Percentiles rank a stretch among this genome's conserved stretches.
These are phyloP conservation scores for Globisporangium polare DNA, from an alignment of 352 stramenopile species.

Conservation along the genomic window DNA sequence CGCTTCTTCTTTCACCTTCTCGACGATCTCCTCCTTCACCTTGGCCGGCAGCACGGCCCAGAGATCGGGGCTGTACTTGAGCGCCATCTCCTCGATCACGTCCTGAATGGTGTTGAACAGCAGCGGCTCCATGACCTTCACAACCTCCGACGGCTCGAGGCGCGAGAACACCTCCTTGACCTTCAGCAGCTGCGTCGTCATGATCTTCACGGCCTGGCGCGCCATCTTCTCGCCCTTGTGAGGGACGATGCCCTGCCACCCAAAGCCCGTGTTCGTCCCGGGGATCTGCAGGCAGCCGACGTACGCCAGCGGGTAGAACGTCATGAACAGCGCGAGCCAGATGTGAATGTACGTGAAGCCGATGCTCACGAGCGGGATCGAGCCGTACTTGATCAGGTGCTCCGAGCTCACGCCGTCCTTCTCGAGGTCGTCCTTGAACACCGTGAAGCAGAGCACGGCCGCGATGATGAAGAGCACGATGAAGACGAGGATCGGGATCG, in stretches of 20 bases:
- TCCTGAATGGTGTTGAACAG: constrained; percentile 88
- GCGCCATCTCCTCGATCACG: constrained; percentile 85
- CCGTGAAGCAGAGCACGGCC: constrained; percentile 69
- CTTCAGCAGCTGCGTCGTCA: constrained; percentile 93
- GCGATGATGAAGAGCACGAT: constrained; percentile 48
- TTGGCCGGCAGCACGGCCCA: constrained; percentile 73
- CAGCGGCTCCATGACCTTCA: constrained; percentile 90
- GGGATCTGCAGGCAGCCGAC: constrained; percentile 86
- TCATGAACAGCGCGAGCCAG: constrained; percentile 96
- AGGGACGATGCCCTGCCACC: constrained; percentile 98
- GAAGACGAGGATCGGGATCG: constrained; percentile 46
- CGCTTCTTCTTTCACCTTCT: constrained; percentile 93
- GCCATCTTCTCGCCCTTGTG: constrained; percentile 97
- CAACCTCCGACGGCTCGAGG: constrained; percentile 89
- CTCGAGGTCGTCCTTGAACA: constrained; percentile 53
- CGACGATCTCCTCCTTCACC: constrained; percentile 90
- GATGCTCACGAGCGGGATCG: constrained; percentile 84
- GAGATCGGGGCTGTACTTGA: constrained; percentile 86
- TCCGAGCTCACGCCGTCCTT: constrained; percentile 53
- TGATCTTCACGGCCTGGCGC: constrained; percentile 89
- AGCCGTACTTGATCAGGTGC: constrained; percentile 75
- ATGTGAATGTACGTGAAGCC: constrained; percentile 95
- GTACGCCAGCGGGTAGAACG: constrained; percentile 97
- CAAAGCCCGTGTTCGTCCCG: constrained; percentile 88
- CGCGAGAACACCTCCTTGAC: constrained; percentile 92